phyloP scores from a whole-genome alignment of 2,329 filamentous ascomycete genomes.

The Cladobotryum mycophilum region DNA sequence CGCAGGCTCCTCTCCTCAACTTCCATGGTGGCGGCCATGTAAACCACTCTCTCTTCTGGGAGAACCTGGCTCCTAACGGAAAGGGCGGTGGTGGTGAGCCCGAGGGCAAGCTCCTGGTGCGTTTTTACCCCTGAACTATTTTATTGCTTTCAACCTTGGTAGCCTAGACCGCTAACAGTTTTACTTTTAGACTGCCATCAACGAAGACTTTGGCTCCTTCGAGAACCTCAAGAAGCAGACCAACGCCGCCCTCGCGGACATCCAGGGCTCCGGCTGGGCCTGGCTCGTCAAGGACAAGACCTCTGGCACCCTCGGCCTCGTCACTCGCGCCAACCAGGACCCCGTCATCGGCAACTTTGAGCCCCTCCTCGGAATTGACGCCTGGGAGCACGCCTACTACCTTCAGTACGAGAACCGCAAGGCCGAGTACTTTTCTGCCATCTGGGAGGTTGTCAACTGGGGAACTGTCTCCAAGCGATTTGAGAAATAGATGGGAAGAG shows the following conservation, averaged over 20 bases:
- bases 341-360: constrained; percentile 77
- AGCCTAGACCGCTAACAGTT: neutral
- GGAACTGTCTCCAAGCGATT: constrained; percentile 78
- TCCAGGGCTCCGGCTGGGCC: constrained; percentile 86
- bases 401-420: constrained; percentile 96
- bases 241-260: constrained; percentile 60
- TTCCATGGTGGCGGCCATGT: constrained; percentile 83
- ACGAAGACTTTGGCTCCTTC: constrained; percentile 61
- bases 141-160: constrained; percentile 19
- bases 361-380: constrained; percentile 83
- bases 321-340: constrained; percentile 80
- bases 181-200: constrained; percentile 46
- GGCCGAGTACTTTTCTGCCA: constrained; percentile 87
- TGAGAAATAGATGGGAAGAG: constrained; percentile 33
- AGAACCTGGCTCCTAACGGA: constrained; percentile 65
- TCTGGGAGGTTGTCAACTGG: constrained; percentile 97
- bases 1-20: constrained; percentile 53
- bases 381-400: constrained; percentile 96
- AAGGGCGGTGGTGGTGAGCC: constrained; percentile 57
- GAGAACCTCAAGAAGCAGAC: constrained; percentile 60
- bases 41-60: constrained; percentile 85
- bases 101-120: constrained; percentile 52
- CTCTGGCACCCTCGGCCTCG: constrained; percentile 55
- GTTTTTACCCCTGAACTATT: constrained; percentile 37
- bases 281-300: constrained; percentile 74